Percentiles rank a stretch among this genome's conserved stretches.
phyloP scores from a whole-genome alignment of 805 yeast species.

The Candida suzukii region DNA sequence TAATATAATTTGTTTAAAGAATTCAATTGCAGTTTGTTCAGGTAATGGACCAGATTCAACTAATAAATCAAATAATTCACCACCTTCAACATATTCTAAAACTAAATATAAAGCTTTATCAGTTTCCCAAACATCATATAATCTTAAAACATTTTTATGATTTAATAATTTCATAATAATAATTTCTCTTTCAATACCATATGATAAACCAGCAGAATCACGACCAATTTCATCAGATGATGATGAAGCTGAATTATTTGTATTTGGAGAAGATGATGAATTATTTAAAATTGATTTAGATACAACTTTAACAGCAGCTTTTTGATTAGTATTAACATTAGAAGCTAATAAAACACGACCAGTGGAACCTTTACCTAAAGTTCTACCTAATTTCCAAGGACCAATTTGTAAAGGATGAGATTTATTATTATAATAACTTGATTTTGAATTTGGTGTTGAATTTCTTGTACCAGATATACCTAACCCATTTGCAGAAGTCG shows the following conservation, averaged over 20 bases:
- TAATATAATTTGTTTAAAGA: slow-evolving; percentile 65
- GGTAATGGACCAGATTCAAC: slow-evolving; percentile 84
- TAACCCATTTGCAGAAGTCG: slow-evolving; percentile 32
- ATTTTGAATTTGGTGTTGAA: slow-evolving; percentile 4
- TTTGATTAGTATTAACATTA: slow-evolving; percentile 73
- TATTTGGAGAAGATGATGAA: not conserved
- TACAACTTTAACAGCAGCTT: slow-evolving; percentile 95
- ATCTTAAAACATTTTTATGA: slow-evolving; percentile 71
- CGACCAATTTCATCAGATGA: slow-evolving; percentile 24
- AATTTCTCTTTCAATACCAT: slow-evolving; percentile 82
- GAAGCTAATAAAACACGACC: slow-evolving; percentile 92
- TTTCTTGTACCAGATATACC: slow-evolving; percentile 16
- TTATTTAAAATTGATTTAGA: slow-evolving; percentile 70
- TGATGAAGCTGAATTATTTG: not conserved
- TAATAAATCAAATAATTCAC: slow-evolving; percentile 88
- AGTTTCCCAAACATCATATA: slow-evolving; percentile 85
- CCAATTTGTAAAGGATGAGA: slow-evolving; percentile 56
- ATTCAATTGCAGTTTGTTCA: slow-evolving; percentile 84
- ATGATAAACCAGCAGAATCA: slow-evolving; percentile 55
- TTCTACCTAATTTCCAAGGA: slow-evolving; percentile 94
- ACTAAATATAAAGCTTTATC: slow-evolving; percentile 78
- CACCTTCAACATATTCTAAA: slow-evolving; percentile 94
- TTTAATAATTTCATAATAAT: slow-evolving; percentile 77
- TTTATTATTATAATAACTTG: not conserved
- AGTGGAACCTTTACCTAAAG: slow-evolving; percentile 94